A percentile compares a stretch with the other conserved stretches of the same genome.
phyloP scores from a whole-genome alignment of 768 basidiomycete species.

The Suillus placidus region DNA sequence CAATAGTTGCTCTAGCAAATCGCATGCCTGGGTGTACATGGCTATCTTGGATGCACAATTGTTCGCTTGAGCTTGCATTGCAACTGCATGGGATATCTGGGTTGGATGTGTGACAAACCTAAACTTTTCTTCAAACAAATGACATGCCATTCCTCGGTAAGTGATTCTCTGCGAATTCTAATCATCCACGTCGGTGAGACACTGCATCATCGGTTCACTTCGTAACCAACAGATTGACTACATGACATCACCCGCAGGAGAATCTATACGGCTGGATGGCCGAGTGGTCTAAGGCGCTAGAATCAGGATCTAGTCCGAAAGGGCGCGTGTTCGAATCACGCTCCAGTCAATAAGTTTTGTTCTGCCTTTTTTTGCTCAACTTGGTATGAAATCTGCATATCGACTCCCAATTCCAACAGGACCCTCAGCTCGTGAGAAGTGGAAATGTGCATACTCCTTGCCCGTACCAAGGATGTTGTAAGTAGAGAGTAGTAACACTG shows the following conservation, averaged over 20 bases:
- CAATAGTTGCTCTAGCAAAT: background rate
- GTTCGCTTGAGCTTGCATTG: background rate
- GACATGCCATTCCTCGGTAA: background rate
- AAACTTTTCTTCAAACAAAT: background rate
- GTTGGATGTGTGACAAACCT: background rate
- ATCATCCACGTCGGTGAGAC: background rate
- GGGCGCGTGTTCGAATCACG: slow-evolving; percentile 43
- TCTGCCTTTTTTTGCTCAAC: background rate
- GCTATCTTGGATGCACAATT: background rate
- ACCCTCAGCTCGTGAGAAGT: too few relatives aligned
- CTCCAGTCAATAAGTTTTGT: slow-evolving; percentile 33
- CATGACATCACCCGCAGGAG: background rate
- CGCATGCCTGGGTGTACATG: background rate
- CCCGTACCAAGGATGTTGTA: too few relatives aligned
- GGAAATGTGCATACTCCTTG: too few relatives aligned
- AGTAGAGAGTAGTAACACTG: background rate
- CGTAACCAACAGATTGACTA: background rate
- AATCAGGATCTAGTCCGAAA: slow-evolving; percentile 41
- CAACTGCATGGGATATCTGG: background rate
- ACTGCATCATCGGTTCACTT: too few relatives aligned
- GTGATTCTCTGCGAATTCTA: background rate
- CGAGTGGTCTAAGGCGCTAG: slow-evolving; percentile 54
- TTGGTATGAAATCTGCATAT: too few relatives aligned
- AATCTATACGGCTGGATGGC: slow-evolving; percentile 31
- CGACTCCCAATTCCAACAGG: too few relatives aligned